A percentile compares a stretch with the other conserved stretches of the same genome.
phyloP scores from a whole-genome alignment of 352 stramenopile species.

The Saprolegnia diclina region DNA sequence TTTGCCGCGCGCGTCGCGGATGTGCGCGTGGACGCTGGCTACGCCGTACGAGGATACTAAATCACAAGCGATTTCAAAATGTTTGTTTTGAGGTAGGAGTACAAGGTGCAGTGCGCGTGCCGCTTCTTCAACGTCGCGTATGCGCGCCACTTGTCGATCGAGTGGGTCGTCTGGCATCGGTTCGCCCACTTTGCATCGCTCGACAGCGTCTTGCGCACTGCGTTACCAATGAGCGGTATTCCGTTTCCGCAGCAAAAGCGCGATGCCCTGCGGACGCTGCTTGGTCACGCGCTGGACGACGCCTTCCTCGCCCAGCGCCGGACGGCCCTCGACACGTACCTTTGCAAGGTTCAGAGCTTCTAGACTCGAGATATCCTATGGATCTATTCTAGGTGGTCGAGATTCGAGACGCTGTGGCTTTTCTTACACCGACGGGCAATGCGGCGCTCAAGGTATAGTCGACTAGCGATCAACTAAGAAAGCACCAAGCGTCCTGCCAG shows the following conservation, averaged over 20 bases:
- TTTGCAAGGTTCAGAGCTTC: conserved; percentile 23
- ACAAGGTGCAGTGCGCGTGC: conserved; percentile 55
- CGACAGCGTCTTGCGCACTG: conserved; percentile 45
- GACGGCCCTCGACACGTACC: conserved; percentile 48
- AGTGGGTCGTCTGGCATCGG: conserved; percentile 59
- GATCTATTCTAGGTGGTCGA: conserved; percentile 34
- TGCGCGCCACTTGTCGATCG: conserved; percentile 42
- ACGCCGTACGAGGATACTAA: background rate
- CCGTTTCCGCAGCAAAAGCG: conserved; percentile 50
- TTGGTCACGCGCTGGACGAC: conserved; percentile 46
- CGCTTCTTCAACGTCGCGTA: conserved; percentile 48
- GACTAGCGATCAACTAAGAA: too few relatives aligned
- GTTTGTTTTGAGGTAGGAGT: too few relatives aligned
- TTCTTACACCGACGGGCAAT: conserved; percentile 52
- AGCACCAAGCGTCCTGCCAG: conserved; percentile 25
- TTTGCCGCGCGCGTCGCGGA: conserved; percentile 40
- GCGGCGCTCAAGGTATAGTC: conserved; percentile 38
- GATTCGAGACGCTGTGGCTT: conserved; percentile 40
- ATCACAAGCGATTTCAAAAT: too few relatives aligned
- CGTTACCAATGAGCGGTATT: conserved; percentile 45
- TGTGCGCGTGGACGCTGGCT: background rate
- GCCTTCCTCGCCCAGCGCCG: conserved; percentile 55
- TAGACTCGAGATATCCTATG: background rate
- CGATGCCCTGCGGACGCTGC: conserved; percentile 42
- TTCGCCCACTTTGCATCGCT: conserved; percentile 62